A percentile compares a stretch with the other conserved stretches of the same genome.
phyloP scores from a whole-genome alignment of 2,329 filamentous ascomycete genomes.

The Colletotrichum limetticola region DNA sequence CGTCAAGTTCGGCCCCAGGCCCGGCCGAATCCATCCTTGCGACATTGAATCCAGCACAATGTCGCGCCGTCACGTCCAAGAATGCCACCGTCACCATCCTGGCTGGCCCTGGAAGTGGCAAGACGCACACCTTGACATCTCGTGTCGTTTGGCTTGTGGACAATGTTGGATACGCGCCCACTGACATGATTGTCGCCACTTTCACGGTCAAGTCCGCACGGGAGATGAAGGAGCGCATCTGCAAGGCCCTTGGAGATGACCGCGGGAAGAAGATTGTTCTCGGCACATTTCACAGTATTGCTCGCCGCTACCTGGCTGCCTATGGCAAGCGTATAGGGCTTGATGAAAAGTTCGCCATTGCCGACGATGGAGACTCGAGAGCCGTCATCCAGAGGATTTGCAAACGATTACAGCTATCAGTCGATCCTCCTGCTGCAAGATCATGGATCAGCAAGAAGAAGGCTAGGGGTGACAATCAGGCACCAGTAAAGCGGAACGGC shows the following conservation, averaged over 20 bases:
- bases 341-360: slow-evolving; percentile 87
- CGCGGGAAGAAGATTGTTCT: slow-evolving; percentile 82
- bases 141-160: slow-evolving; percentile 90
- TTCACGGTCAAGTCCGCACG: slow-evolving; percentile 95
- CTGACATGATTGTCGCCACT: slow-evolving; percentile 93
- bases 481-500: slow-evolving; percentile 41
- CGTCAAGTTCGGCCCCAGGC: slow-evolving; percentile 30
- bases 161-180: slow-evolving; percentile 76
- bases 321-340: slow-evolving; percentile 90
- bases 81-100: slow-evolving; percentile 71
- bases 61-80: slow-evolving; percentile 64
- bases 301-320: slow-evolving; percentile 81
- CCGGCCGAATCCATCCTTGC: slow-evolving; percentile 50
- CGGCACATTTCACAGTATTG: slow-evolving; percentile 95
- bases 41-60: slow-evolving; percentile 66
- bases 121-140: slow-evolving; percentile 94
- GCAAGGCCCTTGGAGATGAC: slow-evolving; percentile 80
- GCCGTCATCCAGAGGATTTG: slow-evolving; percentile 85
- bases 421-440: slow-evolving; percentile 78
- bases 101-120: slow-evolving; percentile 79
- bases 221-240: slow-evolving; percentile 93
- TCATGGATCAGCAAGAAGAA: slow-evolving; percentile 80
- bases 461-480: slow-evolving; percentile 60
- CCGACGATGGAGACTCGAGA: slow-evolving; percentile 83
- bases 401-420: slow-evolving; percentile 74